Evolutionary conservation across 2,329 filamentous ascomycete species (phyloP), one percentile per base, ranked within the genome.

Genomic region (Colletotrichum scovillei): DNA sequence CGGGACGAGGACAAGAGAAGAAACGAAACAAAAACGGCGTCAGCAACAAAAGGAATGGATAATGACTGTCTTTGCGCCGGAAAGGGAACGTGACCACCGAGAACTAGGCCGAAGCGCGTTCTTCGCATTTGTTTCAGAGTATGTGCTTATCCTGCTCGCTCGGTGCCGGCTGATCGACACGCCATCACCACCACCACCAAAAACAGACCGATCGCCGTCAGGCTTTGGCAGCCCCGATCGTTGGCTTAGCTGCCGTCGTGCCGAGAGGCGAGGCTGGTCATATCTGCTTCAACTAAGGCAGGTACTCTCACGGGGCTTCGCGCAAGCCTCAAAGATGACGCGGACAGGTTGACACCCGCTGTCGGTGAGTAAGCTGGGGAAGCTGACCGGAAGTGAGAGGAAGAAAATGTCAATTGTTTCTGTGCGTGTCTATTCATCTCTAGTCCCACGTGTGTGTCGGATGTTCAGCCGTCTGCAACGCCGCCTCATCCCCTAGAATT

Each of bases 61-160:
- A 5, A 24, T 65, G 12, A 11, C 11, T 26, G 67, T 66, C 67
- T 28, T 32, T 55, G 67, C 67, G 67, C 60, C 28, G 67, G 65
- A 32, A 42, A 42, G 22, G 19, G 42, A 49, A 64, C 28, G 14
- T 28, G 14, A 62, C 32, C 59, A 52, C 53, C 60, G 70, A 38
- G 70, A 24, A 26, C 60, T 46, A 6, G 66, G 42, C 56, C 55
- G 60, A 38, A 57, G 35, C 7, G 38, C 38, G 1, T 38, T 63
- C 42, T 32, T 49, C 57, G n/a, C 6, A 55, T 32, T 19, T 70
- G 71, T 73, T 73, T 73, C 71, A 71, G 49, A 65, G 70, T 66
- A 32, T 73, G 71, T 70, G 71, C 71, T 73, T 70, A 70, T 73
- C 60, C 67, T 66, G 60, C 60, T 73, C 14, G 56, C 67, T 73